Conservation (phyloP, 805 yeast genomes). For the Candida patagonica region DNA sequence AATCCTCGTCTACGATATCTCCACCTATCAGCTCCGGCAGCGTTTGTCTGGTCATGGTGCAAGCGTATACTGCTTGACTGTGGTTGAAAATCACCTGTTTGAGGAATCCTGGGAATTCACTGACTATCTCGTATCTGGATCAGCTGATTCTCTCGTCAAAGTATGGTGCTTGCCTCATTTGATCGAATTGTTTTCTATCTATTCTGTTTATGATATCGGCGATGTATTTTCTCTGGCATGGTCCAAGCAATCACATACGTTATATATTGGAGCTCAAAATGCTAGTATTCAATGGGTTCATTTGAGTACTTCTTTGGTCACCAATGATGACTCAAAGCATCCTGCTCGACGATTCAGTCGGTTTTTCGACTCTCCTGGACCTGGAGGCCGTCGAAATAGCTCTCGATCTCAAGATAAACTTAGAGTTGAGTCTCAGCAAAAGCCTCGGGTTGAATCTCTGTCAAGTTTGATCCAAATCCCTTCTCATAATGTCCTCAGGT, state of each 20-base stretch:
- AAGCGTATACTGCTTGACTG: conserved; percentile 57
- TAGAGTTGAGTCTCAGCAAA: neutral
- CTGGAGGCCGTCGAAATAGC: conserved; percentile 47
- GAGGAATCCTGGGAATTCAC: too few relatives aligned
- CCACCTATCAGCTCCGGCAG: conserved; percentile 48
- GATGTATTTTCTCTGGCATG: conserved; percentile 82
- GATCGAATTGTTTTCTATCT: conserved; percentile 53
- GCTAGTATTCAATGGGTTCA: conserved; percentile 72
- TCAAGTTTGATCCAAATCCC: conserved; percentile 42
- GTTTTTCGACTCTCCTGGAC: conserved; percentile 86
- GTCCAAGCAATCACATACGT: conserved; percentile 46
- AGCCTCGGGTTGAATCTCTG: neutral
- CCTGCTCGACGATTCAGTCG: conserved; percentile 67
- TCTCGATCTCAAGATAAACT: conserved; percentile 15
- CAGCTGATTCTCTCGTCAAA: conserved; percentile 82
- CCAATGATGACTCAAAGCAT: conserved; percentile 28
- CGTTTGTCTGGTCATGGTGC: conserved; percentile 57
- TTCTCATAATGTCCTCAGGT: conserved; percentile 52
- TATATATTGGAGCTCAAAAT: conserved; percentile 86
- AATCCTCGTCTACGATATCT: conserved; percentile 60
- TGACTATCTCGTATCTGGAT: conserved; percentile 64
- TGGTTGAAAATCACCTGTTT: conserved; percentile 37
- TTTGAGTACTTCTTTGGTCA: conserved; percentile 15
- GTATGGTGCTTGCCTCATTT: conserved; percentile 59
- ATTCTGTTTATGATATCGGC: conserved; percentile 81